These are phyloP conservation scores for Backusella macrospora DNA, from an alignment of 192 early-diverging fungal genomes.

Conservation along the genomic window DNA sequence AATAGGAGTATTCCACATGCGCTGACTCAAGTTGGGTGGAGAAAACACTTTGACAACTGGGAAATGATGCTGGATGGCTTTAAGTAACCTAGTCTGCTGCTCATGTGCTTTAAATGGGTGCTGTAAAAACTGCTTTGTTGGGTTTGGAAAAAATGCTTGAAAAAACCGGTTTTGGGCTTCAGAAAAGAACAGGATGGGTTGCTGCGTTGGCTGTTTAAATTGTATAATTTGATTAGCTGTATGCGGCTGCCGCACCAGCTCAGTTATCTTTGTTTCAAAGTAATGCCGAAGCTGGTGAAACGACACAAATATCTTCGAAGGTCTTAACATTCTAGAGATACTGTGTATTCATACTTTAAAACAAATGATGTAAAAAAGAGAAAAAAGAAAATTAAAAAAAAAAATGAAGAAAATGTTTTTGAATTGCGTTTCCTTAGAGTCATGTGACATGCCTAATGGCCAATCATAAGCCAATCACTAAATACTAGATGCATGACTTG, in stretches of 20 bases:
- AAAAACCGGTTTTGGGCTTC: background rate
- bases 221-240: background rate
- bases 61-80: conserved; percentile 20
- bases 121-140: background rate
- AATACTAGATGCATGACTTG: conserved; percentile 7
- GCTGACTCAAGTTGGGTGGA: background rate
- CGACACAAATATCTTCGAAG: conserved; percentile 31
- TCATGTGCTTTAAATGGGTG: conserved; percentile 7
- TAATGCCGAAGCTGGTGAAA: conserved; percentile 36
- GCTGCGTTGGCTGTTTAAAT: background rate
- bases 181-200: background rate
- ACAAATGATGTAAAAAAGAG: conserved; percentile 2
- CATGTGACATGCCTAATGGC: background rate
- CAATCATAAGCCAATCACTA: conserved; percentile 8
- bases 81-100: background rate
- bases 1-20: background rate
- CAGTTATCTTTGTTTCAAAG: conserved; percentile 24
- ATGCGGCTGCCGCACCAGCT: conserved; percentile 23
- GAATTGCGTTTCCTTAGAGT: background rate
- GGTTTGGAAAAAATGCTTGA: conserved; percentile 1
- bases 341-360: conserved; percentile 13
- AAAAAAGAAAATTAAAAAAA: conserved; percentile 12
- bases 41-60: conserved; percentile 19
- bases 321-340: conserved; percentile 22
- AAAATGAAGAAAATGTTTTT: conserved; percentile 3